A percentile compares a stretch with the other conserved stretches of the same genome.
phyloP scores from a whole-genome alignment of 257 asterid species.

The Gentiana macrophylla region DNA sequence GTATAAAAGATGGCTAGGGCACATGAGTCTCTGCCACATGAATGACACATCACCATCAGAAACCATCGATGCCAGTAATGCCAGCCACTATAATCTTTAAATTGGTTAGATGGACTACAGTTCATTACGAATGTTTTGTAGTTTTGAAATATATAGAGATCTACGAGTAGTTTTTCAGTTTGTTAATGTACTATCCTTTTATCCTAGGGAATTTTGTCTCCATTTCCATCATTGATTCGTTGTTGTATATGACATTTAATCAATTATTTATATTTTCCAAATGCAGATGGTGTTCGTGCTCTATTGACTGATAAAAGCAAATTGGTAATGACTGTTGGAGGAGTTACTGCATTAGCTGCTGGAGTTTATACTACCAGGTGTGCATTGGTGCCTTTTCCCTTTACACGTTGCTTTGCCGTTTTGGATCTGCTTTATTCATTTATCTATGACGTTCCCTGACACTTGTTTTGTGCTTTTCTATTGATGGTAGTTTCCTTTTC shows the following conservation, averaged over 20 bases:
- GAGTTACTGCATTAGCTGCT: conserved; percentile 96
- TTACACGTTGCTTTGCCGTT: too few relatives aligned
- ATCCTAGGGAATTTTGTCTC: neutral
- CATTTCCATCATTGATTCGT: neutral
- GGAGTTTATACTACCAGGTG: conserved; percentile 97
- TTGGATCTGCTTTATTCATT: conserved; percentile 2
- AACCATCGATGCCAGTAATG: too few relatives aligned
- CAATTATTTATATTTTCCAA: conserved; percentile 12
- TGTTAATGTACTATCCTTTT: too few relatives aligned
- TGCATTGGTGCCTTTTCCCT: conserved; percentile 2
- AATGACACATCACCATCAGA: too few relatives aligned
- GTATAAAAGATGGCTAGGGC: too few relatives aligned
- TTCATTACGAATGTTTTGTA: too few relatives aligned
- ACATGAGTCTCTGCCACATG: too few relatives aligned
- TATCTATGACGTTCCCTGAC: neutral
- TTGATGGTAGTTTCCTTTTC: neutral
- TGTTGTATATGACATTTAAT: neutral
- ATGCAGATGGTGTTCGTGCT: conserved; percentile 71
- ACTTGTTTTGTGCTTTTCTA: neutral
- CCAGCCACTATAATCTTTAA: neutral
- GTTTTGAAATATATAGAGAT: neutral
- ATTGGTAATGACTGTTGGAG: conserved; percentile 86
- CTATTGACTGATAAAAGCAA: conserved; percentile 80
- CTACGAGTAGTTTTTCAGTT: neutral
- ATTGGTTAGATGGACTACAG: too few relatives aligned